Conservation (phyloP, 805 yeast genomes). For the Lipomyces kockii region DNA sequence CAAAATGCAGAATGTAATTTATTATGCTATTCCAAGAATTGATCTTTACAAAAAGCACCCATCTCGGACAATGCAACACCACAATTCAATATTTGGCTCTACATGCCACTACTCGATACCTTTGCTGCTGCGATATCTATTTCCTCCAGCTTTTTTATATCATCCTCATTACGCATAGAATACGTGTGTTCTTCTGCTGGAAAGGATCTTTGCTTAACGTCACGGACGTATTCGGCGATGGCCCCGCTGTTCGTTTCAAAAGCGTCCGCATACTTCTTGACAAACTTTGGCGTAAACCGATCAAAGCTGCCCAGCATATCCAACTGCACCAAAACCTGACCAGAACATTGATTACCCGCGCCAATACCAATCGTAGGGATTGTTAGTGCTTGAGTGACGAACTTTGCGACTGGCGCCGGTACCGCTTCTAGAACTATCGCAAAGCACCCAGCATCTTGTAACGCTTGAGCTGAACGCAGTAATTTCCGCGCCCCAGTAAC, state of each 20-base stretch:
- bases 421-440: conserved; percentile 81
- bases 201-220: conserved; percentile 60
- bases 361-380: conserved; percentile 96
- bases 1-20: background rate
- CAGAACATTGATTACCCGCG: conserved; percentile 82
- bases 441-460: conserved; percentile 79
- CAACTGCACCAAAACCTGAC: conserved; percentile 87
- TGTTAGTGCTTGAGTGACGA: conserved; percentile 60
- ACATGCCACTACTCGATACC: background rate
- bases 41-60: background rate
- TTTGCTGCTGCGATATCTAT: background rate
- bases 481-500: conserved; percentile 59
- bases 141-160: conserved; percentile 51
- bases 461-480: conserved; percentile 65
- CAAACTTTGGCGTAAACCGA: conserved; percentile 68
- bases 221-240: conserved; percentile 58
- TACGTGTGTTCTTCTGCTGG: conserved; percentile 74
- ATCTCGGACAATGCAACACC: background rate
- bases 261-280: conserved; percentile 66
- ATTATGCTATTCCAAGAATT: background rate
- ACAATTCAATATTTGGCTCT: background rate
- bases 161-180: conserved; percentile 63
- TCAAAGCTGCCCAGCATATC: conserved; percentile 75
- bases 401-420: conserved; percentile 71
- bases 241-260: conserved; percentile 57